phyloP scores from a whole-genome alignment of 108 stramenopile genomes.

The Parietichytrium sp. region DNA sequence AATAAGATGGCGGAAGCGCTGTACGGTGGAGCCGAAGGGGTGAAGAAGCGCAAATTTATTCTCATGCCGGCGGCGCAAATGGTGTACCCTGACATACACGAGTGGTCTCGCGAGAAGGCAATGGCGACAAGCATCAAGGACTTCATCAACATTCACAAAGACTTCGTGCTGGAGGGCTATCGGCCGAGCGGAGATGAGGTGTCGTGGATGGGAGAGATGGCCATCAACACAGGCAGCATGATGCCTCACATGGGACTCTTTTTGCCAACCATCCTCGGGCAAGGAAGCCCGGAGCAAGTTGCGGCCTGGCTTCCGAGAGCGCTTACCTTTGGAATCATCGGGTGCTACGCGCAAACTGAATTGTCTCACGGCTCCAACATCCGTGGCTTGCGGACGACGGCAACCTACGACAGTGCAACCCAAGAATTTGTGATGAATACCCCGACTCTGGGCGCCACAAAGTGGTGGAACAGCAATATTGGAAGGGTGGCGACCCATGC shows the following conservation, averaged over 20 bases:
- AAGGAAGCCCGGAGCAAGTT: constrained; percentile 84
- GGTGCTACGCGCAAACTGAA: constrained; percentile 93
- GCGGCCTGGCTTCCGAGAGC: constrained; percentile 81
- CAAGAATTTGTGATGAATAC: constrained; percentile 79
- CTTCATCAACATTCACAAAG: constrained; percentile 6
- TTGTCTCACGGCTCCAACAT: constrained; percentile 87
- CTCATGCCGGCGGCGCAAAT: constrained; percentile 28
- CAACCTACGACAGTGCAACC: constrained; percentile 75
- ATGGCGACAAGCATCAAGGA: neutral
- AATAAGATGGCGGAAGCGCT: constrained; percentile 6
- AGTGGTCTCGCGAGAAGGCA: constrained; percentile 34
- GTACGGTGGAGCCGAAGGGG: constrained; percentile 25
- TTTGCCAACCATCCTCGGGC: constrained; percentile 74
- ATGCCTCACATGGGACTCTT: constrained; percentile 87
- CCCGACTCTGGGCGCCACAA: constrained; percentile 78
- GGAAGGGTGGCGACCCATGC: constrained; percentile 90
- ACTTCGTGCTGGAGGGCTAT: constrained; percentile 28
- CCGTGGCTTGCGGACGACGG: constrained; percentile 89
- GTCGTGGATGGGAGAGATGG: constrained; percentile 39
- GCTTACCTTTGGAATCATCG: constrained; percentile 85
- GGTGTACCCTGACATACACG: constrained; percentile 18
- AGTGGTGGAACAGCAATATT: constrained; percentile 93
- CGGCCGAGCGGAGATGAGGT: constrained; percentile 17
- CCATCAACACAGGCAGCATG: constrained; percentile 21
- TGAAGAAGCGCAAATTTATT: neutral